Conservation (phyloP, 495 filamentous ascomycete genomes). For the Aspergillus nanangensis region DNA sequence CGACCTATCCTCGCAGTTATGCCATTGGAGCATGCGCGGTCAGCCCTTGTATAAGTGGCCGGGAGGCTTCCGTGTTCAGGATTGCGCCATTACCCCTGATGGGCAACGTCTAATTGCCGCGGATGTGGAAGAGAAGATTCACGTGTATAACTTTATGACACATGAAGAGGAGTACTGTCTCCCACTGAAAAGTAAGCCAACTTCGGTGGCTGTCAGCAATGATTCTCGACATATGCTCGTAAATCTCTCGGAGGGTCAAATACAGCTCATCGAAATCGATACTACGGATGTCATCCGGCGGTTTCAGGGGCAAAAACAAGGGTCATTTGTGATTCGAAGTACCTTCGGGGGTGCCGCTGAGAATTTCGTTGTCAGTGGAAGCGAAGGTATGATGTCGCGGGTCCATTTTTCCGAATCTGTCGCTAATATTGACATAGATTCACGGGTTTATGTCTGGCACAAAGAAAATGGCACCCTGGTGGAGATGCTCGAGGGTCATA, state of each 20-base stretch:
- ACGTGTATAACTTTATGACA: constrained; percentile 77
- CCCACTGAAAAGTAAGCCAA: constrained; percentile 59
- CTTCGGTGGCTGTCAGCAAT: constrained; percentile 73
- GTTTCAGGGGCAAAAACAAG: constrained; percentile 70
- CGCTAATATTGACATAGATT: constrained; percentile 51
- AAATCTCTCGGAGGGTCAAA: constrained; percentile 69
- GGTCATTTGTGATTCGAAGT: constrained; percentile 71
- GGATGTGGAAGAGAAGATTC: constrained; percentile 61
- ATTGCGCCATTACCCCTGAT: constrained; percentile 76
- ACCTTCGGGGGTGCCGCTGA: constrained; percentile 85
- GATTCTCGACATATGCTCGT: constrained; percentile 80
- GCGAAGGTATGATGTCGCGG: constrained; percentile 62
- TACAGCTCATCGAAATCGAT: constrained; percentile 72
- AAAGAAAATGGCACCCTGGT: constrained; percentile 73
- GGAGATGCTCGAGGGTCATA: constrained; percentile 71
- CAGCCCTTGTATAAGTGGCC: constrained; percentile 61
- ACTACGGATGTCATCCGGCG: constrained; percentile 65
- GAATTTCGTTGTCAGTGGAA: constrained; percentile 85
- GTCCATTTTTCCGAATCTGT: not conserved
- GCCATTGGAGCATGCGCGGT: constrained; percentile 56
- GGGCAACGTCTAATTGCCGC: constrained; percentile 74
- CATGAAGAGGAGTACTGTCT: constrained; percentile 71
- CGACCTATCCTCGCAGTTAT: constrained; percentile 60
- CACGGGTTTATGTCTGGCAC: constrained; percentile 83
- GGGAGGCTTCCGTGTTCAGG: constrained; percentile 72